Evolutionary conservation across 2,329 filamentous ascomycete genomes (phyloP), one percentile per base, ranked within the genome.

Genomic region (Cercospora janseana): DNA sequence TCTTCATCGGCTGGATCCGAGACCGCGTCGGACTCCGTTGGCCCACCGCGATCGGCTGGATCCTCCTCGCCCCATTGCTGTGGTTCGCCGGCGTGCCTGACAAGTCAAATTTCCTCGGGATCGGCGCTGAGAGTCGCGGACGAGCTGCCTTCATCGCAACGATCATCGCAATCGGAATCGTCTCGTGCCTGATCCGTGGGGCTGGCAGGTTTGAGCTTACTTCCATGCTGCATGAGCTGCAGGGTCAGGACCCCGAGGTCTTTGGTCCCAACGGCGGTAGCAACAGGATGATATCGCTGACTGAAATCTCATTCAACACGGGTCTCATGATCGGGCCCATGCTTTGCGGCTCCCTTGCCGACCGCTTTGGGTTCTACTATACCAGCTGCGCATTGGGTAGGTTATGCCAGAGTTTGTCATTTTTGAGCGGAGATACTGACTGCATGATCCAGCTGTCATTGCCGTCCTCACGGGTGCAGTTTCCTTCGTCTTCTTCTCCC

Each of bases 21-120:
- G 57, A 59, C 21, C 52, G 49, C 9, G 41, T 54, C 6, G 57
- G 57, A 4, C 46, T 57, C 1, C 44, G 47, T 18, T 57, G 51
- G 51, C 54, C 57, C 0, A 57, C 55, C 0, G 43, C 54, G 10
- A 40, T 57, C 12, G 57, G 57, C 10, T 59, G 54, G 54, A 23
- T 49, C 3, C 16, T 54, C 4, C 46, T 29, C 2, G 56, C 54
- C 6, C 51, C 49, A 2, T 23, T 59, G 5, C 28, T 59, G 4
- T 59, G 56, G 56, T 55, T 59, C 18, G 26, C 49, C 9, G 56
- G 56, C n/a, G 51, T 58, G 6, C 56, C 56, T 9, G 51, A 49
- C 9, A 28, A 52, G 23, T 44, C 41, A 9, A 31, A 54, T 10
- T 52, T 58, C 21, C 47, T 49, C 1, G 54, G 56, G 8, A 28